A percentile compares a stretch with the other conserved stretches of the same genome.
Evolutionary conservation across 352 stramenopile species (phyloP).

Genomic region (Phytophthora macrochlamydospora): DNA sequence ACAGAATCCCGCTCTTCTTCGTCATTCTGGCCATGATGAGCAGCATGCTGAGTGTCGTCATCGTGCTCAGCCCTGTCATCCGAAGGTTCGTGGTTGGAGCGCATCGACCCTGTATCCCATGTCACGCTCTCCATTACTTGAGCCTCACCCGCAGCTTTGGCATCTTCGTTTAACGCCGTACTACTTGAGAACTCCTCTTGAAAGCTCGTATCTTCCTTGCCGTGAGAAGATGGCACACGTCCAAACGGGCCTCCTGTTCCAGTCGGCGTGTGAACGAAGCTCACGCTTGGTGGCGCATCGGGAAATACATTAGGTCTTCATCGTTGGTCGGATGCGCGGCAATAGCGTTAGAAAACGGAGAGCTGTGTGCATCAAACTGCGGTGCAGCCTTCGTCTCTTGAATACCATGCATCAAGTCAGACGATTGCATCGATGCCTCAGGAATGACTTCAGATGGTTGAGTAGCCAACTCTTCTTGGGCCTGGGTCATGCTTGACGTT

Average conservation of each 20-base stretch:
- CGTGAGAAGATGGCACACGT: conserved; percentile 27
- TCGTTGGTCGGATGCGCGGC: conserved; percentile 12
- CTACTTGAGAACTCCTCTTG: neutral
- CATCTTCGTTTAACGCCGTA: too few relatives aligned
- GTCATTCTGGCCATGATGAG: conserved; percentile 28
- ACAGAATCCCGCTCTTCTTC: conserved; percentile 46
- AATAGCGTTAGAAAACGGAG: conserved; percentile 32
- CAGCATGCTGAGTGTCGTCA: conserved; percentile 15
- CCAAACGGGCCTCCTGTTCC: conserved; percentile 37
- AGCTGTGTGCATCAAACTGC: conserved; percentile 13
- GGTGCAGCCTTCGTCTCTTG: conserved; percentile 12
- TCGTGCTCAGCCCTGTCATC: conserved; percentile 11
- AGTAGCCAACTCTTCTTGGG: conserved; percentile 7
- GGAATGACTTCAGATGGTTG: conserved; percentile 6
- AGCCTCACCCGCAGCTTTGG: too few relatives aligned
- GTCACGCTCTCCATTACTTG: conserved; percentile 20
- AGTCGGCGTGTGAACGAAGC: conserved; percentile 39
- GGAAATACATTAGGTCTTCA: conserved; percentile 28
- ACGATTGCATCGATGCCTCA: neutral
- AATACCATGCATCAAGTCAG: neutral
- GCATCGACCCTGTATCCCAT: conserved; percentile 22
- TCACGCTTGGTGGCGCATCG: conserved; percentile 29
- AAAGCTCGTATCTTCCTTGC: conserved; percentile 14
- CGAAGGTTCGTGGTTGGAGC: conserved; percentile 1
- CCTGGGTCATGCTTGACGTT: neutral